Evolutionary conservation across 192 early-diverging fungal genomes (phyloP), one percentile per base, ranked within the genome.

Genomic region (Chytriomyces sp.): DNA sequence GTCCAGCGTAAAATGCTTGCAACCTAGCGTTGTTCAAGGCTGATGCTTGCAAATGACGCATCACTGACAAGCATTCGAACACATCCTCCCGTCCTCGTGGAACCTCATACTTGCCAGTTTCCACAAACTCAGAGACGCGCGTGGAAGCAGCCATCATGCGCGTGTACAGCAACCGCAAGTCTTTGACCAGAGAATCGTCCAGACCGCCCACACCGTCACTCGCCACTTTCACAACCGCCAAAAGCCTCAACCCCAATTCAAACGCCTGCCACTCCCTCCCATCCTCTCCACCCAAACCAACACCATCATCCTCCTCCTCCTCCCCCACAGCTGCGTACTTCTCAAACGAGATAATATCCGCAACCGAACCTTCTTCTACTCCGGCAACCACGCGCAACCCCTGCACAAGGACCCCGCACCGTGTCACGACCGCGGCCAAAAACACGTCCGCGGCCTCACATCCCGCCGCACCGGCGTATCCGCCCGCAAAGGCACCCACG

Each of bases 171-270:
- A 19, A 31, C 39, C 7, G 22, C 25, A 77, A 5, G 19, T n/a
- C 31, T 22, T 76, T 75, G n/a, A 75, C 17, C 6, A 75, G 52
- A 5, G 25, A 4, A 3, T 60, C 39, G 39, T 87, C 83, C 34
- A 87, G 80, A 2, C 57, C 65, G 5, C 61, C 75, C 6, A 90
- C 64, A 8, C 78, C 65, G 19, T 79, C 69, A n/a, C 72, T 59
- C 28, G 89, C 39, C 2, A 69, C 59, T 26, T 76, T 73, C 58
- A 87, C 86, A 3, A 89, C 67, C 14, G 78, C 87, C 65, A 92
- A 78, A 17, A 90, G 39, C 32, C 82, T 75, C 28, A 91, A 74
- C n/a, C 87, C 91, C 52, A 87, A 75, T 49, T 91, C 89, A 74
- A 92, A 92, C 38, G 78, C 77, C 0, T 79, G 76, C 71, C 90